Base-by-base conservation (phyloP, 2,329 filamentous ascomycete species). In the Sordariomycetes sp. region DNA sequence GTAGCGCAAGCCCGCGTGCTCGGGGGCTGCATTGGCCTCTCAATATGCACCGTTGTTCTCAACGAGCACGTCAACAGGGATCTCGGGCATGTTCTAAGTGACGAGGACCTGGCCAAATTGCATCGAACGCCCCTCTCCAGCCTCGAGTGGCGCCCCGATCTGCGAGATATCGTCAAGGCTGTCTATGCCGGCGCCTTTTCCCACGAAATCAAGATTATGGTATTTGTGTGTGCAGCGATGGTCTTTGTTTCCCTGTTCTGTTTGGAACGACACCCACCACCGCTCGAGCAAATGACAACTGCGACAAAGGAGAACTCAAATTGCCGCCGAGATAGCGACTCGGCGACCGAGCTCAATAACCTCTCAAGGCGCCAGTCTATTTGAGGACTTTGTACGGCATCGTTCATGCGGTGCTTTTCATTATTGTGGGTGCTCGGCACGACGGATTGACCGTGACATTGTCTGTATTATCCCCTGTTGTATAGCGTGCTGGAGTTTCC, bases 1-100 rank as follows among this genome's bases (percentile, higher is more conserved):
- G 61, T 78, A 8, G 70, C 75, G 2, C 75, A 80, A 49, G 65
- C 70, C 2, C 65, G 75, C 11, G 69, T 79, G 1, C 54, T 79
- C 3, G 75, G 75, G 2, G 75, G 75, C 3, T 70, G 70, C 24
- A 59, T 79, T 19, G 75, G 75, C 2, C 59, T 79, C 28, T 68
- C 73, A 0, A 50, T 69, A 17, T 75, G 74, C 42, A 76, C 70
- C n/a, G 65, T 75, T 11, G 60, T 79, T 9, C 70, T 76, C 50
- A 73, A 74, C 45, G 44, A 50, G 21, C 57, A 59, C 34, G 57
- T 64, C 27, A 56, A 63, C 29, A 41, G 43, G 19, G 48, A 58
- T 23, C 51, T 72, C 9, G 45, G 51, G 10, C 42, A 43, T 18
- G 42, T 50, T 20, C 46, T 70, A 35, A 56, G 55, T 9, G 34